Percentiles rank a stretch among this genome's conserved stretches.
phyloP scores from a whole-genome alignment of 108 stramenopile species.

The Aureococcus anophagefferens region DNA sequence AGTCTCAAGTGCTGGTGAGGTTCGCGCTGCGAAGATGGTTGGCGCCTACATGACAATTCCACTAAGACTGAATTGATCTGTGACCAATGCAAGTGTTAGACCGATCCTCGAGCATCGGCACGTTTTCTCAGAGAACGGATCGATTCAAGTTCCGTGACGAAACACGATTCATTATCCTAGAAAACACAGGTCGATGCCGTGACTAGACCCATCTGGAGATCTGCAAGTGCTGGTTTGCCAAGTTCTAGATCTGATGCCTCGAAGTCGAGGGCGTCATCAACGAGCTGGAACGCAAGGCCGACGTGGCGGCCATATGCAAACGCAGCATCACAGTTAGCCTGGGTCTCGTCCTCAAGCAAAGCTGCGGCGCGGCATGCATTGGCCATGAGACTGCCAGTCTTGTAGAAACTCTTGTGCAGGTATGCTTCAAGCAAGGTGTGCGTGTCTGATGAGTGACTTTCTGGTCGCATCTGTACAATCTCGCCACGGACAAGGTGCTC shows the following conservation, averaged over 20 bases:
- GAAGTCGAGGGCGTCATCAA: constrained; percentile 96
- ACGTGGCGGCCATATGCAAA: constrained; percentile 88
- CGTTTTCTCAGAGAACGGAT: no score
- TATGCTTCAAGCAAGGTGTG: constrained; percentile 63
- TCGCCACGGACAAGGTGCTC: constrained; percentile 96
- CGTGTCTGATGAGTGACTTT: no score
- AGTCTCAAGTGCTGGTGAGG: no score
- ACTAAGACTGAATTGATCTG: no score
- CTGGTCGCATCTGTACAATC: constrained; percentile 82
- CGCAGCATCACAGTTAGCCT: constrained; percentile 57
- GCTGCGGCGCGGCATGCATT: constrained; percentile 85
- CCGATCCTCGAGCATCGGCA: no score
- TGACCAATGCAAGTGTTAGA: no score
- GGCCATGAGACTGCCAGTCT: constrained; percentile 94
- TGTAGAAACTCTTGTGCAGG: constrained; percentile 91
- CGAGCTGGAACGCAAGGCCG: constrained; percentile 95
- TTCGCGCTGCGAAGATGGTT: no score
- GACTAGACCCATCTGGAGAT: constrained; percentile 80
- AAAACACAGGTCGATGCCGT: constrained; percentile 94
- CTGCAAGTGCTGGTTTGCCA: constrained; percentile 87
- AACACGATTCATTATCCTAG: no score
- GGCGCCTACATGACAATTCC: no score
- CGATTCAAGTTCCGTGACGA: no score
- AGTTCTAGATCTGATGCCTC: constrained; percentile 65
- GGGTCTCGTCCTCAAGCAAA: constrained; percentile 60